Evolutionary conservation across 371 early-diverging fungal species (phyloP).

Genomic region (Mortierella sp.): DNA sequence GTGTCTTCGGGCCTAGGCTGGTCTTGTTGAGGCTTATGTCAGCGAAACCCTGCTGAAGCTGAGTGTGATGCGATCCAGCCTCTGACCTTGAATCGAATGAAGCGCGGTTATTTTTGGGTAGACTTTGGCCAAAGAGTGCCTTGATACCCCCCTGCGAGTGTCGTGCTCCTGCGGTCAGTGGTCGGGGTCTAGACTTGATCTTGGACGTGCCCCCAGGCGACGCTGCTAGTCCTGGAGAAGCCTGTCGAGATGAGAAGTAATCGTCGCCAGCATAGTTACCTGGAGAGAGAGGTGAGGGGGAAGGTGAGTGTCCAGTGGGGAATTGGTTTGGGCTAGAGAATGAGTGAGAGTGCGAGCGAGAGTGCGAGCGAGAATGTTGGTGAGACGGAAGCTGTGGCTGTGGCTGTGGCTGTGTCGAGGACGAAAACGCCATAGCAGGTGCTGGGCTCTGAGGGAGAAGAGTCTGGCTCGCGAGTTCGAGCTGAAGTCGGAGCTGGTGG

Average conservation of each 20-base stretch:
- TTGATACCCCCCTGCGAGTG: constrained; percentile 50
- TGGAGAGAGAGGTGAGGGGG: constrained; percentile 39
- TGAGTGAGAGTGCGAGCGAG: too few relatives aligned
- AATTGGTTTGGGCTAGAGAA: constrained; percentile 31
- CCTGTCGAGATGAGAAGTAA: constrained; percentile 36
- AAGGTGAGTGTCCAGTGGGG: constrained; percentile 35
- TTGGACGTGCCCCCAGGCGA: constrained; percentile 45
- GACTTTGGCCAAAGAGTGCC: constrained; percentile 43
- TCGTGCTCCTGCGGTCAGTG: constrained; percentile 16
- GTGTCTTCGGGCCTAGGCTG: constrained; percentile 7
- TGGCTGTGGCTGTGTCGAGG: constrained; percentile 7
- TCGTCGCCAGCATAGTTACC: constrained; percentile 45
- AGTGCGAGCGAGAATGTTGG: too few relatives aligned
- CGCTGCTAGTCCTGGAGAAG: constrained; percentile 32
- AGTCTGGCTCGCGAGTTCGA: constrained; percentile 43
- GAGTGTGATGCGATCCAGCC: constrained; percentile 8
- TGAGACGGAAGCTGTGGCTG: too few relatives aligned
- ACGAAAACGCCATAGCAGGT: constrained; percentile 14
- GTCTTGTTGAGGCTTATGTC: constrained; percentile 1
- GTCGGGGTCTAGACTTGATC: constrained; percentile 49
- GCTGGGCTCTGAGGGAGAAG: constrained; percentile 43
- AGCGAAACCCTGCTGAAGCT: constrained; percentile 7
- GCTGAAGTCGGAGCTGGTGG: constrained; percentile 38
- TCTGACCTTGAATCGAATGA: constrained; percentile 44
- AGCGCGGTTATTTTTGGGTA: constrained; percentile 37